A percentile compares a stretch with the other conserved stretches of the same genome.
Conservation (phyloP, 805 yeast genomes). For the Torulaspora gathmanii region DNA sequence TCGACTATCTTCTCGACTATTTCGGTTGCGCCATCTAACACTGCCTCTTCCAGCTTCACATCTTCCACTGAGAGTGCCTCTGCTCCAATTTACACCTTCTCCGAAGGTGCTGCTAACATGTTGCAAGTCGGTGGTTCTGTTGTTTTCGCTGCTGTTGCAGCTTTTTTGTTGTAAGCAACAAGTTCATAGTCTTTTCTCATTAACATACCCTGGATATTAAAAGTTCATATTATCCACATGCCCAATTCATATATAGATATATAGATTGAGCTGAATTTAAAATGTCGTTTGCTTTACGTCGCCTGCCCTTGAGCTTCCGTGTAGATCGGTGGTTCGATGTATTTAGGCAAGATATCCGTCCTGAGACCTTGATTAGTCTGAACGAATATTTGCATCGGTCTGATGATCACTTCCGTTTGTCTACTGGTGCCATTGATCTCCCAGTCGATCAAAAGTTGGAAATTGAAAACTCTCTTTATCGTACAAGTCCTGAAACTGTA, state of each 20-base stretch:
- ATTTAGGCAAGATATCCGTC: constrained; percentile 24
- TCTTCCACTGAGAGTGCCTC: constrained; percentile 34
- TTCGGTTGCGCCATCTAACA: constrained; percentile 42
- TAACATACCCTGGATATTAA: constrained; percentile 3
- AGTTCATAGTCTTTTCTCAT: not conserved
- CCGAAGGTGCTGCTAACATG: constrained; percentile 39
- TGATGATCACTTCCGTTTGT: constrained; percentile 27
- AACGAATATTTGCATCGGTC: constrained; percentile 24
- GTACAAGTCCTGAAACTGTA: constrained; percentile 33
- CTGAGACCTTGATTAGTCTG: constrained; percentile 11
- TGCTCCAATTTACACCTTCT: constrained; percentile 39
- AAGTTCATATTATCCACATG: constrained; percentile 1
- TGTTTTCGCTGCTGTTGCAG: constrained; percentile 26
- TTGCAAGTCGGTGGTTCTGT: constrained; percentile 26
- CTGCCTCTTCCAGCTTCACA: constrained; percentile 37
- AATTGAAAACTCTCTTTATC: constrained; percentile 27
- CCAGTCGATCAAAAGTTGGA: constrained; percentile 31
- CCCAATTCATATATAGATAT: constrained; percentile 1
- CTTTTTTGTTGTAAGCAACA: constrained; percentile 24
- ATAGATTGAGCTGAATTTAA: constrained; percentile 1
- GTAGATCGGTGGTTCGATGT: constrained; percentile 30
- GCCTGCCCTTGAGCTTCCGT: constrained; percentile 11
- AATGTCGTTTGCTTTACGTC: not conserved
- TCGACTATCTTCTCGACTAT: constrained; percentile 40
- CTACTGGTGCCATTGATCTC: constrained; percentile 17